phyloP scores from a whole-genome alignment of 305 asterid genomes.

The Fraxinus baroniana region DNA sequence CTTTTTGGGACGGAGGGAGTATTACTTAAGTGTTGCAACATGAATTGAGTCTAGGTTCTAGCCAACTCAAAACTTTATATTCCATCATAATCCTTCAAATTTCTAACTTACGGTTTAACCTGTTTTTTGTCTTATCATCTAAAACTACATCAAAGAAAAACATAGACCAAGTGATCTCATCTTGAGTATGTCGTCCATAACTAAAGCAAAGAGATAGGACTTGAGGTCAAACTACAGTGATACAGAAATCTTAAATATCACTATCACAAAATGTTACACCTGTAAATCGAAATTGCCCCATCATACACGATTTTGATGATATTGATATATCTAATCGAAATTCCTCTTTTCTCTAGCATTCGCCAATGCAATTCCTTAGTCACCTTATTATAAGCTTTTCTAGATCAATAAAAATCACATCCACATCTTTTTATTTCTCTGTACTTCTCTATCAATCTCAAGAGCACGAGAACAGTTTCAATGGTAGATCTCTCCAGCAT shows the following conservation, averaged over 20 bases:
- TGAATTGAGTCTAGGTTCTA: neutral
- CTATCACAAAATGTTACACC: neutral
- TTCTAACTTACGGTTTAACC: neutral
- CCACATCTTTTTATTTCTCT: neutral
- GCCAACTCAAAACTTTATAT: neutral
- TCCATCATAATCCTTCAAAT: neutral
- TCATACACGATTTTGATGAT: neutral
- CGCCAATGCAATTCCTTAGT: neutral
- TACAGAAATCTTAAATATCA: neutral
- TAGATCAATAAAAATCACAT: neutral
- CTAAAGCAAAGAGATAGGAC: neutral
- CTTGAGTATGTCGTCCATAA: neutral
- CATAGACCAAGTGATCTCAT: neutral
- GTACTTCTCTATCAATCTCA: neutral
- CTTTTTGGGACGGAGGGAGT: no score
- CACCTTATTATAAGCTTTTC: neutral
- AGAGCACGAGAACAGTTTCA: neutral
- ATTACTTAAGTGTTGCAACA: neutral
- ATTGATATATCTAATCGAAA: neutral
- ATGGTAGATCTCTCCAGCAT: neutral
- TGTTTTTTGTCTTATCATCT: neutral
- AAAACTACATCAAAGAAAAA: neutral
- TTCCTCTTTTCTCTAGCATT: neutral
- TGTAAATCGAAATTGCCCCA: neutral
- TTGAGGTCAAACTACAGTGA: neutral